phyloP scores from a whole-genome alignment of 805 yeast species.

The Schwanniomyces pseudopolymorphus region DNA sequence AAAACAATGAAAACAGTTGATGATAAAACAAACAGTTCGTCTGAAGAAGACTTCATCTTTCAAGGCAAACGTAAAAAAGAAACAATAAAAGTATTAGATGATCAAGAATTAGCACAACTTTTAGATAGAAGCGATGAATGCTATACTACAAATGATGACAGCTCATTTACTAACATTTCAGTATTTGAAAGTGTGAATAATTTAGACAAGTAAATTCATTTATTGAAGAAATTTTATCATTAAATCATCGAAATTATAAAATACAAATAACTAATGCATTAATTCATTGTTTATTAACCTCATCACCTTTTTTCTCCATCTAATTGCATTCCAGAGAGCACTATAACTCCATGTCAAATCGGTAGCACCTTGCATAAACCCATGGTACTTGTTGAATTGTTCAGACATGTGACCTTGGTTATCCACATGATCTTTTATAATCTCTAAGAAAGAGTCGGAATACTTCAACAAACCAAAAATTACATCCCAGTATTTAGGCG shows the following conservation, averaged over 20 bases:
- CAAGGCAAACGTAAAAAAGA: slow-evolving; percentile 4
- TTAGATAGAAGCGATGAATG: slow-evolving; percentile 34
- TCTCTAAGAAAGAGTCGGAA: slow-evolving; percentile 66
- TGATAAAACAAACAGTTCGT: slow-evolving; percentile 3
- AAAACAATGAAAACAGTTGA: slow-evolving; percentile 14
- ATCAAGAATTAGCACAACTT: slow-evolving; percentile 43
- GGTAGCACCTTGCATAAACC: slow-evolving; percentile 85
- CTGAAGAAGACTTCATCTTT: slow-evolving; percentile 10
- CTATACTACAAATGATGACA: slow-evolving; percentile 18
- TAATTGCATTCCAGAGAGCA: slow-evolving; percentile 66
- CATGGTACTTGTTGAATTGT: slow-evolving; percentile 78
- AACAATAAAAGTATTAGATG: slow-evolving; percentile 15
- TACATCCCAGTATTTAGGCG: slow-evolving; percentile 47
- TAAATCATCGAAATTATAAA: neutral
- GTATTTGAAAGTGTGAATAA: slow-evolving; percentile 39
- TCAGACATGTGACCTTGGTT: slow-evolving; percentile 78
- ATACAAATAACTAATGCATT: neutral
- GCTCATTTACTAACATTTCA: slow-evolving; percentile 27
- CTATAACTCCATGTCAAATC: slow-evolving; percentile 91
- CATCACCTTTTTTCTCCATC: slow-evolving; percentile 56
- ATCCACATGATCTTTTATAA: slow-evolving; percentile 59
- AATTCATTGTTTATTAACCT: slow-evolving; percentile 1
- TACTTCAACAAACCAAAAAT: slow-evolving; percentile 48
- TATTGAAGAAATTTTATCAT: slow-evolving; percentile 1
- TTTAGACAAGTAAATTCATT: slow-evolving; percentile 21